Evolutionary conservation across 208 protist genomes (phyloP), one percentile per base, ranked within the genome.

Genomic region (Acanthamoeba culbertsoni): DNA sequence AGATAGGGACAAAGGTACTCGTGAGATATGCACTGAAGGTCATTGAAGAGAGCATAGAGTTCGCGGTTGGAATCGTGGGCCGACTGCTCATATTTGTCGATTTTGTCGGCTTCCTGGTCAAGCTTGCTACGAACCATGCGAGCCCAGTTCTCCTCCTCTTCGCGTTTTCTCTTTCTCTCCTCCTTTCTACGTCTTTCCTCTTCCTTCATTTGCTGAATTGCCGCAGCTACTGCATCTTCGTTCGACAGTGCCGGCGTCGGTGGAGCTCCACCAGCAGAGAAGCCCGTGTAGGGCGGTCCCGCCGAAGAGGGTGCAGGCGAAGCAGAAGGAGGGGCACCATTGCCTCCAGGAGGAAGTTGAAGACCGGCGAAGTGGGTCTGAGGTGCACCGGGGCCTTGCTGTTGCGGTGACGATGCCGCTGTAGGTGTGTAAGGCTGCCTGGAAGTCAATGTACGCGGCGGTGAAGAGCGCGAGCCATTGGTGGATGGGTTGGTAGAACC

Each of bases 1-100:
- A 31, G 71, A 93, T 16, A 92, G 35, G 51, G 23, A 16, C 28
- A 20, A n/a, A 31, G 46, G 23, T 94, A 96, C 95, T 97, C 95
- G 40, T 95, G 71, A 33, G 95, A 94, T n/a, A 97, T 95, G 48
- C 94, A 88, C 89, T 97, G 96, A 6, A 97, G 65, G 51, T 96
- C 95, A 75, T 96, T 97, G 90, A 96, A 97, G 10, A 96, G 55
- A 23, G 82, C 18, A 59, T 97, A 97, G 23, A 97, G 37, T 28
- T 96, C 93, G 57, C 92, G 65, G 71, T 97, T 97, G 37, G 86
- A 6, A 5, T 65, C 55, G 14, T 75, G 62, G 33, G 88, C 35
- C 3, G 63, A 75, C 14, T 65, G 62, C 33, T 95, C 95, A 28
- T 89, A 53, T 16, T 95, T 93, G 45, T 95, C 95, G 8, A 96